Base-by-base conservation (phyloP, 73 alveolate genomes). In the Durusdinium trenchii region DNA sequence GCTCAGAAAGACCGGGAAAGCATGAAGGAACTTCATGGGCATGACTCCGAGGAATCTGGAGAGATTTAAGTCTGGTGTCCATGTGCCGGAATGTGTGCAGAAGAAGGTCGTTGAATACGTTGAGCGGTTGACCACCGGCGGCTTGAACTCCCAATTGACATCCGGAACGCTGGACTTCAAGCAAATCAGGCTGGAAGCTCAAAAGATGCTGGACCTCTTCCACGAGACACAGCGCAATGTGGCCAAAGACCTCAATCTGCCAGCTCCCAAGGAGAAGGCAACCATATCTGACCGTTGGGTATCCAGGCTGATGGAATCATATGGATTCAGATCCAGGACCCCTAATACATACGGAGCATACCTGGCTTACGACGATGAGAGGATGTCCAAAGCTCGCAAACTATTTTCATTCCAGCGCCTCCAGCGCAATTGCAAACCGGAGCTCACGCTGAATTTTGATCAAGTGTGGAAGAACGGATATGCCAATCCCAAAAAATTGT, bases 381-480 rank as follows among this genome's bases (percentile, higher is more conserved):
- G 87, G 38, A 76, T 76, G 87, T 46, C 38, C 51, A 69, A 69
- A n/a, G 32, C 82, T n/a, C 82, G 82, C 47, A 69, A 60, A 60
- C 73, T 60, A 60, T 60, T 60, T 32, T 23, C 18, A 60, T 60
- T 60, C 73, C 73, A 60, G 73, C 73, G 73, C 30, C n/a, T 23
- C 30, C 4, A 23, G 73, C 30, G 18, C 73, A 32, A 2, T 23
- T 23, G n/a, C 87, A 40, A 60, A 45, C 40, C 45, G 36, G 87
- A 76, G 62, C 26, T 76, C 38, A 36, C 62, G 10, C 46, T 76
- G 43, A 76, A 76, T 40, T 76, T 76, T 42, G 87, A 76, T 40
- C 87, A 76, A 40, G 62, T 76, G 10, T 76, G 87, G 87, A 76
- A 76, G 36, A 6, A 54, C 7, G 40, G 50, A 3, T 76, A 60